phyloP scores from a whole-genome alignment of 2,329 filamentous ascomycete species.

The Cladosporium austrohemisphaericum region DNA sequence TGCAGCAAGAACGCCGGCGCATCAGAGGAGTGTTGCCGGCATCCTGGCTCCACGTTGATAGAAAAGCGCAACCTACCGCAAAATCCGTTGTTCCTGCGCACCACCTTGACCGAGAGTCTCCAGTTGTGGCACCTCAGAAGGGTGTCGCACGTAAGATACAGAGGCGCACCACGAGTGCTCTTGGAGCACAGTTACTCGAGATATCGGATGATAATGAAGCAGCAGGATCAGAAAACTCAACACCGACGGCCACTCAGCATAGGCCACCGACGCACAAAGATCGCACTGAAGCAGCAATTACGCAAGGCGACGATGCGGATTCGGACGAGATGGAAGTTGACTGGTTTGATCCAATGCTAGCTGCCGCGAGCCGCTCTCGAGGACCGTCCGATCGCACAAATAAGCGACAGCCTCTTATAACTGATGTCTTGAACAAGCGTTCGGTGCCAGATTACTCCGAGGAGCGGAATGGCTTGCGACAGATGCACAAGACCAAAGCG shows the following conservation, averaged over 20 bases:
- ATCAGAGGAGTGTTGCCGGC: conserved; percentile 50
- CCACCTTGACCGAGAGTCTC: conserved; percentile 14
- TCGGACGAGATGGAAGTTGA: conserved; percentile 41
- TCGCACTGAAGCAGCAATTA: background rate
- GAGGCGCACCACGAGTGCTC: background rate
- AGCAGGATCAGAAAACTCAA: background rate
- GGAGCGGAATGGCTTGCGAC: conserved; percentile 19
- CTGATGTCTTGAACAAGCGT: conserved; percentile 30
- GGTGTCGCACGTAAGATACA: conserved; percentile 26
- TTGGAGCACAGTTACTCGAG: background rate
- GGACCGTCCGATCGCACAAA: conserved; percentile 20
- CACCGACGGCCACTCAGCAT: background rate
- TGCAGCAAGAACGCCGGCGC: conserved; percentile 37
- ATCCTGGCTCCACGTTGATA: conserved; percentile 48
- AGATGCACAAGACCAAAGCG: background rate
- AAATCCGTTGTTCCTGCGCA: background rate
- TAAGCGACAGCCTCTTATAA: conserved; percentile 38
- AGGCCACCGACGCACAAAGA: background rate
- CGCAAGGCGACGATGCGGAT: conserved; percentile 27
- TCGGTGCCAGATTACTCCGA: conserved; percentile 19
- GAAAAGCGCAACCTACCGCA: conserved; percentile 26
- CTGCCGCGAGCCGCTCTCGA: conserved; percentile 19
- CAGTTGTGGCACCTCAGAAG: conserved; percentile 23
- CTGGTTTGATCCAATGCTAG: conserved; percentile 41
- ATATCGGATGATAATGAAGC: conserved; percentile 5